These are phyloP conservation scores for Plasmodium cynomolgi DNA, from an alignment of 169 alveolate genomes.

Conservation along the genomic window DNA sequence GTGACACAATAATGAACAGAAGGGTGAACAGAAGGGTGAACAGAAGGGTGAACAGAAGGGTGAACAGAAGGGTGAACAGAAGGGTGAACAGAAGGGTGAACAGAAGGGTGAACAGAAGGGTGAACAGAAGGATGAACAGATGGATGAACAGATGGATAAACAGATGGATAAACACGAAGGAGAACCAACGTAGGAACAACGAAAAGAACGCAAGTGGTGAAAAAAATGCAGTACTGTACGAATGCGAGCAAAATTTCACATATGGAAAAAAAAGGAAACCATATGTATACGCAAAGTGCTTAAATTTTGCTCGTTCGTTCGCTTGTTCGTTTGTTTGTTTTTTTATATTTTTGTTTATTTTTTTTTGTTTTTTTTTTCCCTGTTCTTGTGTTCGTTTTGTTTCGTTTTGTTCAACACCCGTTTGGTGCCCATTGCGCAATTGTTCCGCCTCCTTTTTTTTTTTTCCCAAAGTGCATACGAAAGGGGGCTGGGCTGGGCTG, in stretches of 20 bases:
- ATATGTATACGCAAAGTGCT: background rate
- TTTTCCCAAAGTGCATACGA: background rate
- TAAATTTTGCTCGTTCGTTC: background rate
- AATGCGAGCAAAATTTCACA: background rate
- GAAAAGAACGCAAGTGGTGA: background rate
- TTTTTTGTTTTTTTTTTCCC: background rate
- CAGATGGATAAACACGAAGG: background rate
- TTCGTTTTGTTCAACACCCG: background rate
- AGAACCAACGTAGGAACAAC: background rate
- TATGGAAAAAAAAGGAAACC: background rate
- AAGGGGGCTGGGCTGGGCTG: background rate
- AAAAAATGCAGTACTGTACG: background rate
- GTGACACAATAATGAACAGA: background rate
- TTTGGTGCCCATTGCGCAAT: background rate
- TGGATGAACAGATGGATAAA: background rate
- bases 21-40: background rate
- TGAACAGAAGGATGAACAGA: background rate
- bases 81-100: background rate
- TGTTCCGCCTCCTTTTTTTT: background rate
- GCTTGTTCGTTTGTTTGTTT: background rate
- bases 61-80: too few species aligned
- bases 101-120: background rate
- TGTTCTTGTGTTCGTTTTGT: background rate
- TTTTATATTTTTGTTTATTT: background rate
- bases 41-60: background rate